Evolutionary conservation across 169 alveolate genomes (phyloP).

Genomic region (Plasmodium fragile): DNA sequence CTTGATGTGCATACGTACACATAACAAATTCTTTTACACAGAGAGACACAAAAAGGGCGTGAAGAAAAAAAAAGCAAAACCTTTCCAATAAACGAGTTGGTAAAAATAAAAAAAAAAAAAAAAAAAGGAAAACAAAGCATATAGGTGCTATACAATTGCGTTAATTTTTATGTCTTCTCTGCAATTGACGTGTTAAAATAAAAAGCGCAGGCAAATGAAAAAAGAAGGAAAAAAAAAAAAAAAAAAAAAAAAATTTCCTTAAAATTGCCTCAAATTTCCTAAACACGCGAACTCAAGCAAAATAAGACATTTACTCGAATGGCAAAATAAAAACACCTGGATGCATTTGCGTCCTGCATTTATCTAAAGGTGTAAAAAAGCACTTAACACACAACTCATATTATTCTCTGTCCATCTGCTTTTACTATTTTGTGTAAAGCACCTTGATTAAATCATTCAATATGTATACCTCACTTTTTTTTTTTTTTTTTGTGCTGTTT

Average conservation of each 20-base stretch:
- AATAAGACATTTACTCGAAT: constrained; percentile 59
- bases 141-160: constrained; percentile 25
- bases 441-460: background rate
- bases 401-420: background rate
- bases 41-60: constrained; percentile 8
- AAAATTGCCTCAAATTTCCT: background rate
- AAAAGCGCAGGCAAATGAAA: background rate
- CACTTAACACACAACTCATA: background rate
- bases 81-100: background rate
- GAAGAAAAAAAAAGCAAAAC: background rate
- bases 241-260: constrained; percentile 18
- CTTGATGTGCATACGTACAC: background rate
- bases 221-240: background rate
- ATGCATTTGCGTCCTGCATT: background rate
- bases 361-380: background rate
- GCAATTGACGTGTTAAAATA: constrained; percentile 6
- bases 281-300: constrained; percentile 42
- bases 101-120: constrained; percentile 3
- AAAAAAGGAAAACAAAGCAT: background rate
- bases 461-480: background rate
- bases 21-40: constrained; percentile 17
- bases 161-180: constrained; percentile 50
- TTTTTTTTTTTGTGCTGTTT: background rate
- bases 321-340: constrained; percentile 6
- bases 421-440: background rate